phyloP scores from a whole-genome alignment of 2,329 filamentous ascomycete genomes.

The Claviceps sp. region DNA sequence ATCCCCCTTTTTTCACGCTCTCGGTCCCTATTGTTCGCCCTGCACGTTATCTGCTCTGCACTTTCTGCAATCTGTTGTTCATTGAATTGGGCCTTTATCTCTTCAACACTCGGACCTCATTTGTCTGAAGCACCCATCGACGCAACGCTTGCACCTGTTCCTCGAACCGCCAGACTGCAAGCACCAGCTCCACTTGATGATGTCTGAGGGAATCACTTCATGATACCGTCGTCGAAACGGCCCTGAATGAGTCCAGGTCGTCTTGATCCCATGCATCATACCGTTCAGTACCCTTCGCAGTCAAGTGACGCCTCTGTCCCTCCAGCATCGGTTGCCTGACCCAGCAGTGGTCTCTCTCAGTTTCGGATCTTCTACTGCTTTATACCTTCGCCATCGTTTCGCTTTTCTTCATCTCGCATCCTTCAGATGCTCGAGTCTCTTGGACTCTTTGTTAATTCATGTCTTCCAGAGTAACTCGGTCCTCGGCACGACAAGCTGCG shows the following conservation, averaged over 20 bases:
- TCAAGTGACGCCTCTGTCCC: background rate
- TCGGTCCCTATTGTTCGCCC: background rate
- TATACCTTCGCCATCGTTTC: constrained; percentile 4
- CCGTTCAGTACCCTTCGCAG: constrained; percentile 6
- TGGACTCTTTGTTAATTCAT: constrained; percentile 48
- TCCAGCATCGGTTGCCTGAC: background rate
- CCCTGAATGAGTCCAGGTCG: background rate
- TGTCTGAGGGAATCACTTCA: too few relatives aligned
- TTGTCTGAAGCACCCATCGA: background rate
- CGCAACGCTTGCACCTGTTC: background rate
- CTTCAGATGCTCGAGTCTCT: constrained; percentile 11
- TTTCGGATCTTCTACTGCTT: background rate
- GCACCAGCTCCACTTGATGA: constrained; percentile 2
- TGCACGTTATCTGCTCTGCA: background rate
- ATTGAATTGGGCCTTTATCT: background rate
- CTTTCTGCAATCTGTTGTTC: background rate
- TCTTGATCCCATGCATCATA: constrained; percentile 1
- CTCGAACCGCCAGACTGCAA: background rate
- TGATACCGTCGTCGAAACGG: too few relatives aligned
- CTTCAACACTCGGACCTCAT: background rate
- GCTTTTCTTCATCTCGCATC: constrained; percentile 15
- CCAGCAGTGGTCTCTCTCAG: background rate
- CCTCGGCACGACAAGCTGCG: constrained; percentile 80
- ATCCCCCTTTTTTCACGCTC: background rate
- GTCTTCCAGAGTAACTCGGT: constrained; percentile 93